Evolutionary conservation across 495 filamentous ascomycete genomes (phyloP).

Genomic region (Penicilliopsis zonata): DNA sequence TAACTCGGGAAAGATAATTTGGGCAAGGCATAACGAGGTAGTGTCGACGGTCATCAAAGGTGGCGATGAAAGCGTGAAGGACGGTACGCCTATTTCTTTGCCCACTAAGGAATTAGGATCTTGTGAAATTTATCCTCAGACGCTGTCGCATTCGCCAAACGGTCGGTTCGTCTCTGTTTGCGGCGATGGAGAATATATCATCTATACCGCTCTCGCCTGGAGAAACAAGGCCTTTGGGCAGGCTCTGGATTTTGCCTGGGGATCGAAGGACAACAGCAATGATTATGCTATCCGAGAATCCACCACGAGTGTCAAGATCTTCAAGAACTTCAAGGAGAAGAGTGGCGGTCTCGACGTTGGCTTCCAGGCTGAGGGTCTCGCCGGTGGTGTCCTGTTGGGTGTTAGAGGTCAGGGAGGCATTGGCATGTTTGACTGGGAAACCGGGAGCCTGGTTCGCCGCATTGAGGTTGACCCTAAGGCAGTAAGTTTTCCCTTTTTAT

Average conservation of each 20-base stretch:
- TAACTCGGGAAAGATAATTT: slow-evolving; percentile 85
- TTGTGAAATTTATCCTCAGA: slow-evolving; percentile 95
- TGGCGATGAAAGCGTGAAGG: slow-evolving; percentile 70
- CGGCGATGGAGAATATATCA: slow-evolving; percentile 96
- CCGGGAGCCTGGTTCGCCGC: slow-evolving; percentile 73
- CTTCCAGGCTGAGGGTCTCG: slow-evolving; percentile 88
- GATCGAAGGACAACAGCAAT: slow-evolving; percentile 93
- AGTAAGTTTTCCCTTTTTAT: slow-evolving; percentile 27
- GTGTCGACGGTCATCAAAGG: slow-evolving; percentile 92
- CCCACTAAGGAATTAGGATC: slow-evolving; percentile 89
- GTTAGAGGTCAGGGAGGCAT: slow-evolving; percentile 91
- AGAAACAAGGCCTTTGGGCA: slow-evolving; percentile 95
- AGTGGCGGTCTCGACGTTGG: slow-evolving; percentile 82
- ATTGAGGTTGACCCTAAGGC: slow-evolving; percentile 90
- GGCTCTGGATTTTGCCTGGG: slow-evolving; percentile 95
- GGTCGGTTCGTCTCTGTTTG: slow-evolving; percentile 95
- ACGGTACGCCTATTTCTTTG: slow-evolving; percentile 72
- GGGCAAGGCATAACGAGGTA: slow-evolving; percentile 89
- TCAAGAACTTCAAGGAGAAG: slow-evolving; percentile 95
- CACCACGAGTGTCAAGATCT: slow-evolving; percentile 84
- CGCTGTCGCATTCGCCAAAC: slow-evolving; percentile 88
- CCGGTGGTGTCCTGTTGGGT: slow-evolving; percentile 82
- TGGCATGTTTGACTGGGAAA: slow-evolving; percentile 93
- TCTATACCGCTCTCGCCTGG: slow-evolving; percentile 95
- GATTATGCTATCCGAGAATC: slow-evolving; percentile 97